These are phyloP conservation scores for Cucurbita ficifolia DNA, from an alignment of 306 rosid genomes.

Conservation along the genomic window DNA sequence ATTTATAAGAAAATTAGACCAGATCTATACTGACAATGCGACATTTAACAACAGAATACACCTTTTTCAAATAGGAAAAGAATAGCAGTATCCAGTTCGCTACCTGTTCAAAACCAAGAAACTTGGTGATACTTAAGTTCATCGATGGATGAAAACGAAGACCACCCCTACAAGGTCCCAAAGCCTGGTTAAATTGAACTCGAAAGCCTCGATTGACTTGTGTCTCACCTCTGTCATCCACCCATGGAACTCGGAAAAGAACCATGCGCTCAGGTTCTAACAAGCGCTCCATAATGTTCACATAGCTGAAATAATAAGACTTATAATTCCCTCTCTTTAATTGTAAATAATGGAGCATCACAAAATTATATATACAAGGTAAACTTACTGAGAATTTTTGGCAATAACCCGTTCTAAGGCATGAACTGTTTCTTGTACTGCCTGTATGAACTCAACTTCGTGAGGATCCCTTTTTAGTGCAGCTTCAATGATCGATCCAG, in stretches of 20 bases:
- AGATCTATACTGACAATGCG: neutral
- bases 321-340: neutral
- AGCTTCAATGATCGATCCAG: constrained; percentile 89
- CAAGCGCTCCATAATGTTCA: constrained; percentile 90
- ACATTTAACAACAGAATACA: neutral
- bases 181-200: constrained; percentile 84
- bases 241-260: constrained; percentile 89
- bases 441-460: constrained; percentile 78
- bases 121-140: constrained; percentile 79
- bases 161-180: constrained; percentile 98
- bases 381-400: constrained; percentile 79
- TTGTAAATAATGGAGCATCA: neutral
- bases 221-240: constrained; percentile 89
- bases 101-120: constrained; percentile 98
- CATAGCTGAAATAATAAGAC: constrained; percentile 50
- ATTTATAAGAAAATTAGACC: neutral
- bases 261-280: constrained; percentile 90
- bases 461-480: constrained; percentile 89
- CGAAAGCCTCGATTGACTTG: constrained; percentile 79
- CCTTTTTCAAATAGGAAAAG: neutral
- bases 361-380: neutral
- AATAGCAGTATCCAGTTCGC: constrained; percentile 5
- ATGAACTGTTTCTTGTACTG: constrained; percentile 72
- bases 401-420: constrained; percentile 95
- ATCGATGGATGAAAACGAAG: constrained; percentile 80